Evolutionary conservation across 2,329 filamentous ascomycete genomes (phyloP).

Genomic region (Xylogone sp.): DNA sequence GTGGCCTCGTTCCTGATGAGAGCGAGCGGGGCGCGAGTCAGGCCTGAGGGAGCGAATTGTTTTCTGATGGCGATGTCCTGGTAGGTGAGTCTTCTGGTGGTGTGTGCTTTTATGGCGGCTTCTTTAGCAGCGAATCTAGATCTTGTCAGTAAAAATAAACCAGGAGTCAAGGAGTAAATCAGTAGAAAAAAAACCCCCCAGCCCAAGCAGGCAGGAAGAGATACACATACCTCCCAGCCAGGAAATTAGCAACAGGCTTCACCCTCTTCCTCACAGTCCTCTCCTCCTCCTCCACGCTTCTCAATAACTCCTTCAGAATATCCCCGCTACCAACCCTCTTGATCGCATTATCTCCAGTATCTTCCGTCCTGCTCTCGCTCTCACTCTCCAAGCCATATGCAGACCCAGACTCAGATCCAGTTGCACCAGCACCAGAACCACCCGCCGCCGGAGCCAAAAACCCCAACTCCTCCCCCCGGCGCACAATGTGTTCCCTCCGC

Average conservation of each 20-base stretch:
- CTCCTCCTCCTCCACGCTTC: slow-evolving; percentile 1
- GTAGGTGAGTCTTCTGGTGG: slow-evolving; percentile 54
- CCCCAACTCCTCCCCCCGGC: slow-evolving; percentile 1
- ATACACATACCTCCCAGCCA: slow-evolving; percentile 21
- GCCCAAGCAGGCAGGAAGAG: not conserved
- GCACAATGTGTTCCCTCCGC: not conserved
- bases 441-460: not conserved
- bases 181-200: too few relatives aligned
- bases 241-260: slow-evolving; percentile 10
- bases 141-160: not conserved
- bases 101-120: slow-evolving; percentile 69
- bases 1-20: slow-evolving; percentile 18
- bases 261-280: not conserved
- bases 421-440: too few relatives aligned
- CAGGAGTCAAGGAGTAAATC: not conserved
- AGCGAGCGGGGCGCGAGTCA: slow-evolving; percentile 14
- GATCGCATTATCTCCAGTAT: not conserved
- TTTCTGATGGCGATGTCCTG: slow-evolving; percentile 51
- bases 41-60: slow-evolving; percentile 1
- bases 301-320: not conserved
- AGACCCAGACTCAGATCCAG: too few relatives aligned
- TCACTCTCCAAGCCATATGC: too few relatives aligned
- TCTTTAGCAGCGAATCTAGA: slow-evolving; percentile 61
- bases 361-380: not conserved
- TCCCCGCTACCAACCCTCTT: not conserved